phyloP scores from a whole-genome alignment of 2,329 filamentous ascomycete species.

The Talaromyces verruculosus region DNA sequence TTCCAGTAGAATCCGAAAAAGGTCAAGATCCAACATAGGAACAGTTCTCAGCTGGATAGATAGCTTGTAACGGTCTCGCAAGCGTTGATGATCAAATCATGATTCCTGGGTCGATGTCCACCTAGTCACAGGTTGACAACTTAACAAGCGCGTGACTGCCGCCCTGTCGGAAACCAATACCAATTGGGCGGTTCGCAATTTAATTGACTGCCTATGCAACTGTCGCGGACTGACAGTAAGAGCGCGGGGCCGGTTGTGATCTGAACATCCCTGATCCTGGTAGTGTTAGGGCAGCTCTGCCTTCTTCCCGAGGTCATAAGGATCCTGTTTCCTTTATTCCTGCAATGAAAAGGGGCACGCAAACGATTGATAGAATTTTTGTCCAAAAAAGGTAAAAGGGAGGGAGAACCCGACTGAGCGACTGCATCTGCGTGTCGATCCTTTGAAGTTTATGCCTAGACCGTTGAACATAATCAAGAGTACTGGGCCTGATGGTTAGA shows the following conservation, averaged over 20 bases:
- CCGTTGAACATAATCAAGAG: neutral
- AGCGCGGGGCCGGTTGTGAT: slow-evolving; percentile 3
- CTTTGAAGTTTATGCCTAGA: too few species aligned
- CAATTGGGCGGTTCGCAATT: slow-evolving; percentile 10
- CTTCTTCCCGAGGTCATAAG: neutral
- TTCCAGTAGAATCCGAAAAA: neutral
- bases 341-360: neutral
- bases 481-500: neutral
- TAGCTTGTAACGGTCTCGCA: neutral
- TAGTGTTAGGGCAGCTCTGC: neutral
- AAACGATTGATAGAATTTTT: neutral
- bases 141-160: slow-evolving; percentile 2
- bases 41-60: neutral
- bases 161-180: neutral
- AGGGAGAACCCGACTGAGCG: neutral
- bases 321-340: neutral
- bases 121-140: neutral
- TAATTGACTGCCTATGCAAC: slow-evolving; percentile 5
- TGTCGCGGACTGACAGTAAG: slow-evolving; percentile 4
- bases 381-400: neutral
- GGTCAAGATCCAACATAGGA: neutral
- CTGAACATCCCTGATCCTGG: slow-evolving; percentile 15
- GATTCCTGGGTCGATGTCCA: neutral
- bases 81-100: neutral
- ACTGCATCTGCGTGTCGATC: neutral